phyloP scores from a whole-genome alignment of 768 basidiomycete genomes.

The Aureoboletus auriporus region DNA sequence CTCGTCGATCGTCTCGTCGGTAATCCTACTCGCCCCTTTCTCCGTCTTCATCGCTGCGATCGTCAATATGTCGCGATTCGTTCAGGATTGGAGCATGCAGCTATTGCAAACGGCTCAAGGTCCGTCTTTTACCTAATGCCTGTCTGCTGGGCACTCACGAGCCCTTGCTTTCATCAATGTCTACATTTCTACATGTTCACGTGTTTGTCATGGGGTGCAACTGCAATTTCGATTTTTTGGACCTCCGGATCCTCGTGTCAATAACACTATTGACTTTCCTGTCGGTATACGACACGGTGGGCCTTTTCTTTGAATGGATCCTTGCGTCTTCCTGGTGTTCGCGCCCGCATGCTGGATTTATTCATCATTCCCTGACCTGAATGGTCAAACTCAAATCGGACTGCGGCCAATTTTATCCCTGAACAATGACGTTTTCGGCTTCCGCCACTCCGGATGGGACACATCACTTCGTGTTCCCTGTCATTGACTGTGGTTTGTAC shows the following conservation, averaged over 20 bases:
- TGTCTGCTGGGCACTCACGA: conserved; percentile 17
- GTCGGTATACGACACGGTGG: conserved; percentile 3
- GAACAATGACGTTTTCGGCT: conserved; percentile 7
- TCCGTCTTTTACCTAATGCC: conserved; percentile 32
- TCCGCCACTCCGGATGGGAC: neutral
- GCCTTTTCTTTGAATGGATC: conserved; percentile 3
- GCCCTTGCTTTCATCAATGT: conserved; percentile 9
- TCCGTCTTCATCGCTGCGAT: conserved; percentile 7
- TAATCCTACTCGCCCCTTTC: conserved; percentile 4
- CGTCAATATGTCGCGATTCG: neutral
- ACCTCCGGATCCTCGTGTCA: conserved; percentile 29
- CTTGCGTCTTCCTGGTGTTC: neutral
- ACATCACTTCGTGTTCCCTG: conserved; percentile 1
- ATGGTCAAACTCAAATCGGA: conserved; percentile 9
- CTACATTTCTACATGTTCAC: conserved; percentile 8
- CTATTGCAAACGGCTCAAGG: conserved; percentile 87
- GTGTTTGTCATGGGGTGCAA: conserved; percentile 9
- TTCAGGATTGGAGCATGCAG: conserved; percentile 76
- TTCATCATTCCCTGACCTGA: conserved; percentile 8
- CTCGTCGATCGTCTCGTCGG: conserved; percentile 4
- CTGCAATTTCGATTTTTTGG: conserved; percentile 19
- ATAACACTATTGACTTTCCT: conserved; percentile 4
- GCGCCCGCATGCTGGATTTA: neutral
- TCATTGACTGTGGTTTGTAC: conserved; percentile 11
- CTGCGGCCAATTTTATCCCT: conserved; percentile 5